Conservation (phyloP, 805 yeast species). For the Pichia membranifaciens region DNA sequence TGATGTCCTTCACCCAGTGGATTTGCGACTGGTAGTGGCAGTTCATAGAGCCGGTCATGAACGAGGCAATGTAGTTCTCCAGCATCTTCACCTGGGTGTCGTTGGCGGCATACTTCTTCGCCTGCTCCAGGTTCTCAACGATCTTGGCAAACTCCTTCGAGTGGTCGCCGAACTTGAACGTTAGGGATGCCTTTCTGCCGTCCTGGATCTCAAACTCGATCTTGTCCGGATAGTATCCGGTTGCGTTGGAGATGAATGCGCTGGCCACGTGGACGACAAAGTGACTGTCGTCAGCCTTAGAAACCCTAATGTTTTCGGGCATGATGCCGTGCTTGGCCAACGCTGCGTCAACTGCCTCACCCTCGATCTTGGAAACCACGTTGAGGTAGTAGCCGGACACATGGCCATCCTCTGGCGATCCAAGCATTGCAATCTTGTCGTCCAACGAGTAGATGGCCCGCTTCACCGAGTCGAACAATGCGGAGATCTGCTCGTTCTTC, state of each 20-base stretch:
- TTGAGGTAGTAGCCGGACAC: constrained; percentile 67
- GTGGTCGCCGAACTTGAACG: constrained; percentile 75
- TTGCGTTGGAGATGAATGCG: constrained; percentile 41
- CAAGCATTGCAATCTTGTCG: constrained; percentile 52
- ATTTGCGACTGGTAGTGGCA: constrained; percentile 82
- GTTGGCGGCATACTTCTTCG: constrained; percentile 63
- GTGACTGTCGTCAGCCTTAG: constrained; percentile 41
- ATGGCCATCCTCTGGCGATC: constrained; percentile 75
- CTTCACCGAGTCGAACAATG: constrained; percentile 38
- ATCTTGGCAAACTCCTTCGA: constrained; percentile 55
- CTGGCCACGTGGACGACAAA: constrained; percentile 69
- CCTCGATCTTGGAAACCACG: constrained; percentile 51
- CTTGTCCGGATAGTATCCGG: constrained; percentile 52
- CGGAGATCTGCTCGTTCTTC: constrained; percentile 30
- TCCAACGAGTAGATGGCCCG: constrained; percentile 45
- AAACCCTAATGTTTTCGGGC: constrained; percentile 78
- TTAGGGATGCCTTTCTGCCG: constrained; percentile 37
- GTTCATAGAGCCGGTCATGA: constrained; percentile 74
- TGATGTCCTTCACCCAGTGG: constrained; percentile 81
- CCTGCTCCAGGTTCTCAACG: constrained; percentile 48
- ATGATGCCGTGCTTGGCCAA: constrained; percentile 56
- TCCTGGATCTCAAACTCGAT: constrained; percentile 33
- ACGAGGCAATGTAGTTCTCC: constrained; percentile 59
- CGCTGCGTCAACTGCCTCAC: constrained; percentile 60
- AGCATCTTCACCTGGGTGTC: constrained; percentile 65